Conservation (phyloP, 805 yeast genomes). For the Yarrowia sp. region DNA sequence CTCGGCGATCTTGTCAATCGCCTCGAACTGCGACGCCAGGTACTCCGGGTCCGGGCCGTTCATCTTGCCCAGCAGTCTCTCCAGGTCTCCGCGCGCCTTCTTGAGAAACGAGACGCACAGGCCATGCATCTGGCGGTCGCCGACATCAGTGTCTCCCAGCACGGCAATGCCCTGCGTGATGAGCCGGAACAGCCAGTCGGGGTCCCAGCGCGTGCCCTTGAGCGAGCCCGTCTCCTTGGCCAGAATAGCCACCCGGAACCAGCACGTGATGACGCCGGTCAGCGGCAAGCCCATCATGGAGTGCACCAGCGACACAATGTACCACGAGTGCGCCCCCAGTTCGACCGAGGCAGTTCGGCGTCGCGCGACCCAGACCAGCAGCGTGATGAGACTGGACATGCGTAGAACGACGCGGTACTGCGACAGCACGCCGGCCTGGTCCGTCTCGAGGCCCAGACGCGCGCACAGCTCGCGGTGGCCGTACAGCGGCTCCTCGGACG, state of each 20-base stretch:
- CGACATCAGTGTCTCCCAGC: neutral
- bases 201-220: constrained; percentile 10
- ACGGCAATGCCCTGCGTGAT: constrained; percentile 19
- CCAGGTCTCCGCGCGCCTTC: neutral
- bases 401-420: constrained; percentile 13
- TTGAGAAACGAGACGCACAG: constrained; percentile 15
- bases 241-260: constrained; percentile 22
- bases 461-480: constrained; percentile 5
- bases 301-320: constrained; percentile 1
- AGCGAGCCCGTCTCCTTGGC: constrained; percentile 6
- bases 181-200: constrained; percentile 18
- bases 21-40: neutral
- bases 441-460: constrained; percentile 7
- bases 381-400: constrained; percentile 19
- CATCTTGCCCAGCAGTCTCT: neutral
- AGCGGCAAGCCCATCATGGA: constrained; percentile 19
- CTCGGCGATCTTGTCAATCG: constrained; percentile 7
- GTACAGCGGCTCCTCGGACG: constrained; percentile 17
- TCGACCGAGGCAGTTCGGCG: neutral
- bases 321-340: constrained; percentile 17
- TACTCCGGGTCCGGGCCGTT: constrained; percentile 1
- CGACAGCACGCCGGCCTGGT: constrained; percentile 13
- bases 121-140: constrained; percentile 2
- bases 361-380: constrained; percentile 9
- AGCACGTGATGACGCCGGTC: constrained; percentile 15